A percentile compares a stretch with the other conserved stretches of the same genome.
Evolutionary conservation across 2,329 filamentous ascomycete genomes (phyloP).

Genomic region (Ramularia endophylla): DNA sequence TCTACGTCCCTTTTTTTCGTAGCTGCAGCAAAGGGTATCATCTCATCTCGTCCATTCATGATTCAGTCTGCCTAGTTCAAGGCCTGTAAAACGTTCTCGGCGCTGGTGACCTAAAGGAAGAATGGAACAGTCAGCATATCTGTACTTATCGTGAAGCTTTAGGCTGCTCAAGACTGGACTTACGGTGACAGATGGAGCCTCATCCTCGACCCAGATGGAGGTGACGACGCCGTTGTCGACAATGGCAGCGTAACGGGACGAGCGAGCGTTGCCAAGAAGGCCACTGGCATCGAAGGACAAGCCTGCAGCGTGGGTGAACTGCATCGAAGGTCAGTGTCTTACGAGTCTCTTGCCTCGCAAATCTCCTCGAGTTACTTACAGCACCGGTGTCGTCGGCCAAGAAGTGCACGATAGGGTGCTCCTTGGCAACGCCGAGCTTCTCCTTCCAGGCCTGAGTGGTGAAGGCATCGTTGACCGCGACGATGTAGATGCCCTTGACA

Average conservation of each 20-base stretch:
- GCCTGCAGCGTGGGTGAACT: constrained; percentile 23
- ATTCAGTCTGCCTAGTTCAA: constrained; percentile 2
- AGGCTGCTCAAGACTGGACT: too few relatives aligned
- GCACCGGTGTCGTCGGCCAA: constrained; percentile 23
- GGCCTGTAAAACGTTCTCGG: constrained; percentile 18
- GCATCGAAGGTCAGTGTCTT: background rate
- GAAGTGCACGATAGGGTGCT: constrained; percentile 21
- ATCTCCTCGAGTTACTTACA: constrained; percentile 8
- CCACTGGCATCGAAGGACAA: constrained; percentile 21
- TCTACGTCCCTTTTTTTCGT: background rate
- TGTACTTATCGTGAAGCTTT: too few relatives aligned
- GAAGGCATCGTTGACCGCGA: constrained; percentile 25
- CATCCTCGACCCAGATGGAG: constrained; percentile 23
- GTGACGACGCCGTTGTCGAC: constrained; percentile 19
- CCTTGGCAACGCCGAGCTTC: constrained; percentile 19
- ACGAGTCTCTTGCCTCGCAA: background rate
- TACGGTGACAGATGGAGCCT: constrained; percentile 21
- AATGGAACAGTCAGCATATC: too few relatives aligned
- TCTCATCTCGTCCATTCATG: background rate
- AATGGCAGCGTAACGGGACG: constrained; percentile 22
- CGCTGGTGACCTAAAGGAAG: too few relatives aligned
- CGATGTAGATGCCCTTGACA: constrained; percentile 24
- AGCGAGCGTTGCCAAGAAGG: constrained; percentile 22
- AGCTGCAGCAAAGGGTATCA: background rate
- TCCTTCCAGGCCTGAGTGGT: constrained; percentile 25